Conservation (phyloP, 1,284 basidiomycete genomes). For the Cutaneotrichosporon mucoides region DNA sequence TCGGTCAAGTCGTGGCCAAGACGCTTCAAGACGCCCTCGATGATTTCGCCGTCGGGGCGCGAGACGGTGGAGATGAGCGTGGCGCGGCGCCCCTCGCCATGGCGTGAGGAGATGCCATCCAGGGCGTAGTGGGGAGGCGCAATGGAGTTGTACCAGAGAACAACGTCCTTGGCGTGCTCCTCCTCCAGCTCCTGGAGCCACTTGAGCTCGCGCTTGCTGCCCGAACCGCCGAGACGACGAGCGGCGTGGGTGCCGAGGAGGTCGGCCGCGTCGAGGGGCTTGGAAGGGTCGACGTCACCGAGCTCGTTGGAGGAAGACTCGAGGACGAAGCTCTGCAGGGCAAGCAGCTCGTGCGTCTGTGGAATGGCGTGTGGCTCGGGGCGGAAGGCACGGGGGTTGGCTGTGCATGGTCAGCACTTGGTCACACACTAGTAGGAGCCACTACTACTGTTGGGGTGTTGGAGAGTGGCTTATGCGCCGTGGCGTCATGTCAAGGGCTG, state of each 20-base stretch:
- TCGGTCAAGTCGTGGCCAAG: conserved; percentile 23
- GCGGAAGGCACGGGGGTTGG: conserved; percentile 15
- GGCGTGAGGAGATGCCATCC: conserved; percentile 26
- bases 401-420: conserved; percentile 9
- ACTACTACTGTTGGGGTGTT: background rate
- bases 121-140: conserved; percentile 28
- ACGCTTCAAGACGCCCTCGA: conserved; percentile 26
- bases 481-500: background rate
- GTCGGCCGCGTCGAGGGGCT: conserved; percentile 40
- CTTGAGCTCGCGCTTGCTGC: conserved; percentile 17
- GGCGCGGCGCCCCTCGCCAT: conserved; percentile 25
- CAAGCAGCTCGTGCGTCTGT: conserved; percentile 43
- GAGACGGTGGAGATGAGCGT: conserved; percentile 25
- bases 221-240: conserved; percentile 23
- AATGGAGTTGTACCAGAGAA: conserved; percentile 35
- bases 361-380: conserved; percentile 37
- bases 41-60: conserved; percentile 23
- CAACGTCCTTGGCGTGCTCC: conserved; percentile 30
- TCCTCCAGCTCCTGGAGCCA: conserved; percentile 34
- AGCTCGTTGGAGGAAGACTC: conserved; percentile 36
- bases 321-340: conserved; percentile 45
- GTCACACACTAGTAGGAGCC: background rate
- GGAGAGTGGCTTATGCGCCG: background rate
- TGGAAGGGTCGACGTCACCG: conserved; percentile 24
- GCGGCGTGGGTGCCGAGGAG: conserved; percentile 31